Evolutionary conservation across 2,329 filamentous ascomycete genomes (phyloP), one percentile per base, ranked within the genome.

Genomic region (Fusarium poae): DNA sequence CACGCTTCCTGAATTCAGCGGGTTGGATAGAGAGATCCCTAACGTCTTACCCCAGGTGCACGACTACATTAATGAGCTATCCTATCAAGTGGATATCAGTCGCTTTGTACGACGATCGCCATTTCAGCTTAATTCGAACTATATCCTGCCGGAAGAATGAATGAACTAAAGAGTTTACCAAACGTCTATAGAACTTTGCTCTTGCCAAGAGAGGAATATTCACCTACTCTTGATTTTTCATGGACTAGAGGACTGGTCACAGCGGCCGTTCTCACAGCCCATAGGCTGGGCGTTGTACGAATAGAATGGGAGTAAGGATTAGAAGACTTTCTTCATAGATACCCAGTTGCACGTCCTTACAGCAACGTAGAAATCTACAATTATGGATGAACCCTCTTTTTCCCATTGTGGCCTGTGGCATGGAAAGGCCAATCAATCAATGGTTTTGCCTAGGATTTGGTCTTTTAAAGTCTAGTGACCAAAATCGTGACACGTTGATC

Each of bases 1-100:
- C 12, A 83, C 89, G 68, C 85, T 98, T 23, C 92, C 94, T 1
- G 93, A 97, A 78, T 97, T 96, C 75, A 77, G 78, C 4, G 87
- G 85, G 15, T 62, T 83, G 35, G 43, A 62, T 3, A 63, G 74
- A 9, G 85, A 87, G 73, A 44, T 68, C 1, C 75, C 75, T 3
- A 70, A 80, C 42, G 81, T 90, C 11, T 75, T 91, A 51, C 85
- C 85, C 0, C 83, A 86, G 69, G 86, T 91, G 3, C 87, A 89
- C 72, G 85, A 89, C 68, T 90, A 89, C 71, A 72, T 91, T 35
- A 89, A 90, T 65, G 68, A 77, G 16, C 80, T 89, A 21, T 82
- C 83, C 48, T 77, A 79, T 62, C 85, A 89, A 75, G 74, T 75
- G 3, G 86, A 94, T 73, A 83, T 93, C 27, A 92, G 89, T 73